Evolutionary conservation across 805 yeast species (phyloP).

Genomic region (Candida vaughaniae): DNA sequence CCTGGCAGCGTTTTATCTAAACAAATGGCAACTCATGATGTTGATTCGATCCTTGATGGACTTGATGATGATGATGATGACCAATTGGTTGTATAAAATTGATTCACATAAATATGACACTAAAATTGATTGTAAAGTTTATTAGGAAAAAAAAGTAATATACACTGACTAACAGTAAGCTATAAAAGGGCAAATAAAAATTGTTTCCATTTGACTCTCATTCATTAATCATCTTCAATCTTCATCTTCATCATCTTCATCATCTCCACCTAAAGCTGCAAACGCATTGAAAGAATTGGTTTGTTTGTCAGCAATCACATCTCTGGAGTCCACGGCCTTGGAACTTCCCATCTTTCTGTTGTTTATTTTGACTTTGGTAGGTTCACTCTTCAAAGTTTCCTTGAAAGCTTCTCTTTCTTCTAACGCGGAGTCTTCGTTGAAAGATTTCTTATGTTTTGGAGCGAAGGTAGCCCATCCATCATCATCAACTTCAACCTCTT

Average conservation of each 20-base stretch:
- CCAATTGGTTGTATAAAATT: background rate
- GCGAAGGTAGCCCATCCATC: slow-evolving; percentile 79
- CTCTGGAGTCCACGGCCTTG: slow-evolving; percentile 72
- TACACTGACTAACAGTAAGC: slow-evolving; percentile 1
- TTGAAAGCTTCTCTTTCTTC: slow-evolving; percentile 48
- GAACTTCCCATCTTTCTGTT: slow-evolving; percentile 73
- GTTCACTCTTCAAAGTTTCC: slow-evolving; percentile 42
- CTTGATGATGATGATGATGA: slow-evolving; percentile 36
- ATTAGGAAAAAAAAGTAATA: slow-evolving; percentile 4
- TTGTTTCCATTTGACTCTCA: too few relatives aligned
- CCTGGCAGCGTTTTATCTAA: slow-evolving; percentile 30
- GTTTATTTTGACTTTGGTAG: slow-evolving; percentile 62
- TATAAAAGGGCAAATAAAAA: background rate
- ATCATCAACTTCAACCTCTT: slow-evolving; percentile 58
- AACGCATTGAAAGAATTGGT: slow-evolving; percentile 74
- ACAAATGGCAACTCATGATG: slow-evolving; percentile 31
- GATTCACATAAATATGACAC: too few relatives aligned
- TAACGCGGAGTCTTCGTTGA: slow-evolving; percentile 46
- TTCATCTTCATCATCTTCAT: slow-evolving; percentile 30
- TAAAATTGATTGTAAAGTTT: too few relatives aligned
- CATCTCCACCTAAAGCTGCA: slow-evolving; percentile 70
- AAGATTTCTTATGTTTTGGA: slow-evolving; percentile 45
- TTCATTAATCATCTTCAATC: slow-evolving; percentile 11
- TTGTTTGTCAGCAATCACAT: slow-evolving; percentile 65
- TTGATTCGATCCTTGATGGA: slow-evolving; percentile 32